These are phyloP conservation scores for Chlorella vulgaris DNA, from an alignment of 139 green algal species.

Conservation along the genomic window DNA sequence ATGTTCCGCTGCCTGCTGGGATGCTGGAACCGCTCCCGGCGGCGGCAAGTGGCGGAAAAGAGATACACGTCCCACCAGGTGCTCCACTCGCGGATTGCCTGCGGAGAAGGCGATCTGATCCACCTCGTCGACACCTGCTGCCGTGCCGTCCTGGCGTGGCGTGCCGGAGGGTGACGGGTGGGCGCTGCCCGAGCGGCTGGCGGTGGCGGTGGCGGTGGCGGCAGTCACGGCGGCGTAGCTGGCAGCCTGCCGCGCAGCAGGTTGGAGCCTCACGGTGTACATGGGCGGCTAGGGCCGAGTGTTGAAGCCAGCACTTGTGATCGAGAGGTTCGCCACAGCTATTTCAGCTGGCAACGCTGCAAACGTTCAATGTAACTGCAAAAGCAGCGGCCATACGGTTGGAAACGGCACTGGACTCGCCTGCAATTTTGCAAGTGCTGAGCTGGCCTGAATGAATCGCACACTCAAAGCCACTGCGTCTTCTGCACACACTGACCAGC, in stretches of 20 bases:
- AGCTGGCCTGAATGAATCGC: too few species aligned
- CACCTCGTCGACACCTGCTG: not conserved
- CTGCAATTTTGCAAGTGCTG: too few species aligned
- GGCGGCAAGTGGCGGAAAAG: slow-evolving; percentile 70
- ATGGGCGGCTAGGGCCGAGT: not conserved
- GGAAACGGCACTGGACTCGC: too few species aligned
- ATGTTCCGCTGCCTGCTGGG: not conserved
- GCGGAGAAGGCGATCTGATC: slow-evolving; percentile 63
- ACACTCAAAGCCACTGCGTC: too few species aligned
- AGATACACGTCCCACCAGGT: slow-evolving; percentile 85
- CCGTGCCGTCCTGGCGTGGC: not conserved
- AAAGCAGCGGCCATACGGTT: too few species aligned
- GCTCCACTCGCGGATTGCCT: slow-evolving; percentile 91
- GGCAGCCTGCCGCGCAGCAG: not conserved
- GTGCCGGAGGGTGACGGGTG: slow-evolving; percentile 14
- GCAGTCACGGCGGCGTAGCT: slow-evolving; percentile 6
- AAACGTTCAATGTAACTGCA: too few species aligned
- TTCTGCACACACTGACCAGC: too few species aligned
- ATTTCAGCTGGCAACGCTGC: too few species aligned
- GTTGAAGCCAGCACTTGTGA: too few species aligned
- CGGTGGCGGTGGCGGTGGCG: not conserved
- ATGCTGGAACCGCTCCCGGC: not conserved
- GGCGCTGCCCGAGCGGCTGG: slow-evolving; percentile 5
- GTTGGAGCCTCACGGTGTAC: slow-evolving; percentile 22
- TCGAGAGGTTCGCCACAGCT: too few species aligned